Percentiles rank a stretch among this genome's conserved stretches.
Evolutionary conservation across 129 eudicot genomes (phyloP).

Genomic region (Saposhnikovia divaricata): DNA sequence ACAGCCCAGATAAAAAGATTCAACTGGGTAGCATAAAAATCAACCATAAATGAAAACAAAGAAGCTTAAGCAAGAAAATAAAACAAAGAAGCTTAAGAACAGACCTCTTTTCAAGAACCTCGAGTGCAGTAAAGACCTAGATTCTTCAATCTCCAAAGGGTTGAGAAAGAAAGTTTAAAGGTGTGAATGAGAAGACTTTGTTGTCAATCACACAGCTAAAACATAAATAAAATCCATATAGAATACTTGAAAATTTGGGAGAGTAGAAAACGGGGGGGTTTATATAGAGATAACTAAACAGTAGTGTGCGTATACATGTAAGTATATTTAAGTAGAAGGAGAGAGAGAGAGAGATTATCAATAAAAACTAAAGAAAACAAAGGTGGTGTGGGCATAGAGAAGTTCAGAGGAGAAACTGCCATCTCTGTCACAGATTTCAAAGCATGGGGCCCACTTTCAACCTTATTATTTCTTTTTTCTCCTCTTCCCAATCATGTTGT

Average conservation of each 20-base stretch:
- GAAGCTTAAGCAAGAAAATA: neutral
- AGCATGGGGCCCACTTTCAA: conserved; percentile 37
- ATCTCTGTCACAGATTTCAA: conserved; percentile 62
- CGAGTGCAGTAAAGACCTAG: conserved; percentile 41
- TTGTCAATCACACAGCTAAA: conserved; percentile 30
- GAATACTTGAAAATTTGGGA: neutral
- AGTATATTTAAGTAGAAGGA: neutral
- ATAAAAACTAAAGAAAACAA: conserved; percentile 6
- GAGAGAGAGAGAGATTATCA: neutral
- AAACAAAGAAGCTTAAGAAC: conserved; percentile 10
- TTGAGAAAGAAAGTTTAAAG: conserved; percentile 24
- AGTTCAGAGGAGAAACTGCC: conserved; percentile 52
- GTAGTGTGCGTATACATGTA: neutral
- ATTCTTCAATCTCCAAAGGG: conserved; percentile 41
- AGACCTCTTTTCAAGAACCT: conserved; percentile 27
- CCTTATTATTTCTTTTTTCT: conserved; percentile 14
- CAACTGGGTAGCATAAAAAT: neutral
- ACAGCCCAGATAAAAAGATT: neutral
- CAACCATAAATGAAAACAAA: neutral
- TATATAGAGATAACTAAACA: neutral
- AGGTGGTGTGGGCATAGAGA: conserved; percentile 11
- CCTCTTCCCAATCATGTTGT: conserved; percentile 12
- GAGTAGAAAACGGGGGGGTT: conserved; percentile 5
- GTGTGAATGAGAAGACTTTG: conserved; percentile 83
- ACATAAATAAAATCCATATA: conserved; percentile 27